A percentile compares a stretch with the other conserved stretches of the same genome.
phyloP scores from a whole-genome alignment of 2,329 filamentous ascomycete species.

The Apiospora rasikravindrae region DNA sequence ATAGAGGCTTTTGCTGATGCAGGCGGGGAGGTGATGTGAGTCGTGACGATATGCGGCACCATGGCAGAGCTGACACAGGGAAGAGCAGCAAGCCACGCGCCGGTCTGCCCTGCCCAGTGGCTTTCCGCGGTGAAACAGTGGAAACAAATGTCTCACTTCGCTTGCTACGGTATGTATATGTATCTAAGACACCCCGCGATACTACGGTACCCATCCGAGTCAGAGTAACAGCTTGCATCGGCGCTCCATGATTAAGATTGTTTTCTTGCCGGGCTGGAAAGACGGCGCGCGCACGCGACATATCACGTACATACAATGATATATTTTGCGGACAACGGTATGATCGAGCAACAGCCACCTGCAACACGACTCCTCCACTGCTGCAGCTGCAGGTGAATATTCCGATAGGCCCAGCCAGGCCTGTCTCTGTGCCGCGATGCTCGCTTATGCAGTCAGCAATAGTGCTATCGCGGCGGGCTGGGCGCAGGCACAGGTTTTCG shows the following conservation, averaged over 20 bases:
- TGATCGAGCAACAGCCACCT: neutral
- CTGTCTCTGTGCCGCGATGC: neutral
- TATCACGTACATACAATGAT: neutral
- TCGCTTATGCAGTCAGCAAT: conserved; percentile 6
- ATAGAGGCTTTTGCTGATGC: neutral
- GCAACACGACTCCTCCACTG: neutral
- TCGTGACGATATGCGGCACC: neutral
- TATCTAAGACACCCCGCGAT: neutral
- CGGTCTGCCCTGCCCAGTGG: neutral
- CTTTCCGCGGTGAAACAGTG: neutral
- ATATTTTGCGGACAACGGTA: neutral
- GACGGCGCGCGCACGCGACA: neutral
- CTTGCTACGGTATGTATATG: neutral
- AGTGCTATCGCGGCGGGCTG: neutral
- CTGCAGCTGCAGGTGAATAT: neutral
- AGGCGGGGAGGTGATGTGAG: neutral
- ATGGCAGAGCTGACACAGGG: neutral
- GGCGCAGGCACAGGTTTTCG: neutral
- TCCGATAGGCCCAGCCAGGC: neutral
- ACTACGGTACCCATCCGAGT: neutral
- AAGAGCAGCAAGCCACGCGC: neutral
- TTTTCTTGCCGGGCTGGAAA: neutral
- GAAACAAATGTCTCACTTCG: neutral
- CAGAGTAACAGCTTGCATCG: neutral
- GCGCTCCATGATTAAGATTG: neutral